Evolutionary conservation across 192 early-diverging fungal genomes (phyloP).

Genomic region (Linnemannia hyalina): DNA sequence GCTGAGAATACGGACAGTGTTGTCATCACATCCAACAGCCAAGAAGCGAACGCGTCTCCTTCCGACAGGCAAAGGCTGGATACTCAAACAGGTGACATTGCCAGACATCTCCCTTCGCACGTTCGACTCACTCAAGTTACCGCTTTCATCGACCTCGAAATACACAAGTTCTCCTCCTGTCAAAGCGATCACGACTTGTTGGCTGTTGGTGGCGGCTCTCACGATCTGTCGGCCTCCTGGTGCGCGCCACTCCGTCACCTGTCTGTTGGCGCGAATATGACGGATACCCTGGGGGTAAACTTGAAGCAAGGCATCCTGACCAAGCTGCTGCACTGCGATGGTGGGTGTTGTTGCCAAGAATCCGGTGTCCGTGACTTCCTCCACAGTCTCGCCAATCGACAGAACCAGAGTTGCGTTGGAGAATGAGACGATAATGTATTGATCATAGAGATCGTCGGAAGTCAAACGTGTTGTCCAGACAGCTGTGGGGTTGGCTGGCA

Average conservation of each 20-base stretch:
- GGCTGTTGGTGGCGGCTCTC: slow-evolving; percentile 83
- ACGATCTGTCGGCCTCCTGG: slow-evolving; percentile 81
- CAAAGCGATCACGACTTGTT: slow-evolving; percentile 87
- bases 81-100: slow-evolving; percentile 79
- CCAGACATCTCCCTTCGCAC: slow-evolving; percentile 80
- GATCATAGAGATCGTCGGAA: slow-evolving; percentile 65
- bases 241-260: slow-evolving; percentile 95
- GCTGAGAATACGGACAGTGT: slow-evolving; percentile 90
- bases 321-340: slow-evolving; percentile 84
- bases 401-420: slow-evolving; percentile 93
- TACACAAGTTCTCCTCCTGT: slow-evolving; percentile 89
- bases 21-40: slow-evolving; percentile 93
- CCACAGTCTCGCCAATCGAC: slow-evolving; percentile 91
- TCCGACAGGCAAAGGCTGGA: slow-evolving; percentile 85
- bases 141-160: slow-evolving; percentile 90
- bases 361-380: slow-evolving; percentile 93
- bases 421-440: slow-evolving; percentile 95
- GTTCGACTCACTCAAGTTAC: slow-evolving; percentile 90
- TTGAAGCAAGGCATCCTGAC: slow-evolving; percentile 91
- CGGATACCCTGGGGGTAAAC: slow-evolving; percentile 90
- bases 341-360: slow-evolving; percentile 88
- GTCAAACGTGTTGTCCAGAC: slow-evolving; percentile 84
- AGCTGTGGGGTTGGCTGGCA: slow-evolving; percentile 93
- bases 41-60: slow-evolving; percentile 81
- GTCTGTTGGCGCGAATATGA: slow-evolving; percentile 88